phyloP scores from a whole-genome alignment of 371 early-diverging fungal genomes.

The Syncephalastrum monosporum region DNA sequence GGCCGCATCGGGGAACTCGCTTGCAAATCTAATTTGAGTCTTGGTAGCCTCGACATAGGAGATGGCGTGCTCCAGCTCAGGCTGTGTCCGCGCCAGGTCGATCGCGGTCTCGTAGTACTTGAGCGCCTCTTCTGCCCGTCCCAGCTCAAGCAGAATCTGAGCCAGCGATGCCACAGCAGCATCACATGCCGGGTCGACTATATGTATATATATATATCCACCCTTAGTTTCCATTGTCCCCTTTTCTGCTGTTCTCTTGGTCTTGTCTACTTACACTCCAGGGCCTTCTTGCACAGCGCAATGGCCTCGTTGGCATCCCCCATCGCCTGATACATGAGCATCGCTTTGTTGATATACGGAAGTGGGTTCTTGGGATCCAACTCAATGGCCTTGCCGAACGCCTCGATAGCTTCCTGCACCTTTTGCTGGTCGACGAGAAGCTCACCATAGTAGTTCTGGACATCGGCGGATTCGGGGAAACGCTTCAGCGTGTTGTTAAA shows the following conservation, averaged over 20 bases:
- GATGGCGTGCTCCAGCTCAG: conserved; percentile 86
- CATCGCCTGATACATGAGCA: conserved; percentile 81
- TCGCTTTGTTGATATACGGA: conserved; percentile 96
- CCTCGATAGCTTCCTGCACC: conserved; percentile 69
- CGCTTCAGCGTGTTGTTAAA: conserved; percentile 80
- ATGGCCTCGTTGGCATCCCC: conserved; percentile 78
- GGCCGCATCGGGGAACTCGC: conserved; percentile 48
- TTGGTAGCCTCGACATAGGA: conserved; percentile 69
- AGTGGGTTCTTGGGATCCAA: conserved; percentile 77
- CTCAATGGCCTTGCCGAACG: conserved; percentile 77
- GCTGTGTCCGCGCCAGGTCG: conserved; percentile 84
- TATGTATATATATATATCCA: too few relatives aligned
- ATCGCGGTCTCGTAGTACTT: conserved; percentile 82
- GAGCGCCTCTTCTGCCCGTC: conserved; percentile 83
- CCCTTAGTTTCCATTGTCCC: background rate
- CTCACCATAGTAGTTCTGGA: conserved; percentile 97
- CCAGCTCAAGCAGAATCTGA: conserved; percentile 85
- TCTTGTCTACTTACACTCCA: conserved; percentile 54
- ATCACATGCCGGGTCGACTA: conserved; percentile 91
- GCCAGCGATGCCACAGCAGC: conserved; percentile 91
- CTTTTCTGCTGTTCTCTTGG: background rate
- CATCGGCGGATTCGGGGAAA: conserved; percentile 85
- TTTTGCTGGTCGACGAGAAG: conserved; percentile 86
- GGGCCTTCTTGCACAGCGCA: conserved; percentile 75
- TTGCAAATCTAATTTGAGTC: conserved; percentile 45